Conservation (phyloP, 768 basidiomycete species). For the Rhodosporidiobolus odoratus region DNA sequence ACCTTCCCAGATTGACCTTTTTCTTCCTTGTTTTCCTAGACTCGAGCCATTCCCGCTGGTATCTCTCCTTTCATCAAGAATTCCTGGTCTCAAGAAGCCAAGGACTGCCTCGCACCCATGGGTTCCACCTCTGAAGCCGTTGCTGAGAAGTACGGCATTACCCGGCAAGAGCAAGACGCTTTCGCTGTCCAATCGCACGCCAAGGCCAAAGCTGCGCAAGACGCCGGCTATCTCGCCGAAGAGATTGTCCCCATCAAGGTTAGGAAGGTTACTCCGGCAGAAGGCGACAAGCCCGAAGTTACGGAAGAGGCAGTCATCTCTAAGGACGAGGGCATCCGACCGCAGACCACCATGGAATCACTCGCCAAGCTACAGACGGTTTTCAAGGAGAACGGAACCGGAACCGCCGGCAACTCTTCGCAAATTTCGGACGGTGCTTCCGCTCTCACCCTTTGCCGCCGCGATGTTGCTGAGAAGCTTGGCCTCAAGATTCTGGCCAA, state of each 20-base stretch:
- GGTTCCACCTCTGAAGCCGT: slow-evolving; percentile 51
- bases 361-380: slow-evolving; percentile 51
- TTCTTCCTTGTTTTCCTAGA: slow-evolving; percentile 9
- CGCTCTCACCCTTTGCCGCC: slow-evolving; percentile 47
- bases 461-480: slow-evolving; percentile 49
- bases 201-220: slow-evolving; percentile 75
- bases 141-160: slow-evolving; percentile 48
- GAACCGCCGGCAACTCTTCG: slow-evolving; percentile 50
- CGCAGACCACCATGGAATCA: slow-evolving; percentile 49
- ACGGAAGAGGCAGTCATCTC: slow-evolving; percentile 47
- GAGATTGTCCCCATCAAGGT: slow-evolving; percentile 73
- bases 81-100: slow-evolving; percentile 47
- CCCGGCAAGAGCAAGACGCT: slow-evolving; percentile 47
- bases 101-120: slow-evolving; percentile 51
- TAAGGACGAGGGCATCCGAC: slow-evolving; percentile 50
- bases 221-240: slow-evolving; percentile 70
- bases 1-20: neutral
- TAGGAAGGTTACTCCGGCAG: slow-evolving; percentile 44
- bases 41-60: slow-evolving; percentile 34
- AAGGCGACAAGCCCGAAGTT: slow-evolving; percentile 40
- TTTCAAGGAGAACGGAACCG: slow-evolving; percentile 48
- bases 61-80: slow-evolving; percentile 40
- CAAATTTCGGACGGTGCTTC: slow-evolving; percentile 52
- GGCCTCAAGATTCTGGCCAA: slow-evolving; percentile 49
- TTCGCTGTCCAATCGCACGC: slow-evolving; percentile 78